Evolutionary conservation across 495 filamentous ascomycete genomes (phyloP).

Genomic region (Beverwykella pulmonaria): DNA sequence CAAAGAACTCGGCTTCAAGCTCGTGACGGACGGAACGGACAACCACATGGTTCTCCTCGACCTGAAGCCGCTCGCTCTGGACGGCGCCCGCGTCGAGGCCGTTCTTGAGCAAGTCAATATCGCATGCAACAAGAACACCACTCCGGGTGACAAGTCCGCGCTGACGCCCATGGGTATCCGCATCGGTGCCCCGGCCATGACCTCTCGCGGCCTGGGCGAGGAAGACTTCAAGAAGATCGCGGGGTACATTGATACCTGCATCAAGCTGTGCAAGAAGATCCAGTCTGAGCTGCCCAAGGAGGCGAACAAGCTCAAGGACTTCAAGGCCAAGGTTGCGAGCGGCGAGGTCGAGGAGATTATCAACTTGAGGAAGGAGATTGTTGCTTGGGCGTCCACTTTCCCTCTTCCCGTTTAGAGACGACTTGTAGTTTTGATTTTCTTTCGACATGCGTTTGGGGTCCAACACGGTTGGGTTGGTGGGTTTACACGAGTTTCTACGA

Average conservation of each 20-base stretch:
- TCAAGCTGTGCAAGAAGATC: constrained; percentile 63
- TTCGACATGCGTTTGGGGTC: constrained; percentile 14
- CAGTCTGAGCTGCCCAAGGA: constrained; percentile 87
- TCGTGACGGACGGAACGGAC: constrained; percentile 92
- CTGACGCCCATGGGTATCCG: constrained; percentile 88
- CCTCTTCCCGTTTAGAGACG: constrained; percentile 73
- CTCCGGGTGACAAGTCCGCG: constrained; percentile 91
- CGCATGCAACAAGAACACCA: constrained; percentile 98
- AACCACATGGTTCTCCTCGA: constrained; percentile 97
- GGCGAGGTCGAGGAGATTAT: constrained; percentile 78
- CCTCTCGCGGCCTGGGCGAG: constrained; percentile 88
- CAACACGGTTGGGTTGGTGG: not conserved
- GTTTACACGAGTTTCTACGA: not conserved
- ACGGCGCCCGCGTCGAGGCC: constrained; percentile 92
- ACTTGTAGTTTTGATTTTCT: constrained; percentile 5
- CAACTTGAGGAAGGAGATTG: constrained; percentile 84
- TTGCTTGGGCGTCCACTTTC: constrained; percentile 85
- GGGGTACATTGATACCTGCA: constrained; percentile 81
- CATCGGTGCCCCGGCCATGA: constrained; percentile 95
- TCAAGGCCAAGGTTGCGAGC: constrained; percentile 84
- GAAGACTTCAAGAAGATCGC: constrained; percentile 92
- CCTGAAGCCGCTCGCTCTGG: constrained; percentile 84
- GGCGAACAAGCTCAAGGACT: constrained; percentile 99
- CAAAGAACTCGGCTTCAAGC: constrained; percentile 80
- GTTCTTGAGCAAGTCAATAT: constrained; percentile 93